These are phyloP conservation scores for Tylopilus balloui DNA, from an alignment of 768 basidiomycete species.

Conservation along the genomic window DNA sequence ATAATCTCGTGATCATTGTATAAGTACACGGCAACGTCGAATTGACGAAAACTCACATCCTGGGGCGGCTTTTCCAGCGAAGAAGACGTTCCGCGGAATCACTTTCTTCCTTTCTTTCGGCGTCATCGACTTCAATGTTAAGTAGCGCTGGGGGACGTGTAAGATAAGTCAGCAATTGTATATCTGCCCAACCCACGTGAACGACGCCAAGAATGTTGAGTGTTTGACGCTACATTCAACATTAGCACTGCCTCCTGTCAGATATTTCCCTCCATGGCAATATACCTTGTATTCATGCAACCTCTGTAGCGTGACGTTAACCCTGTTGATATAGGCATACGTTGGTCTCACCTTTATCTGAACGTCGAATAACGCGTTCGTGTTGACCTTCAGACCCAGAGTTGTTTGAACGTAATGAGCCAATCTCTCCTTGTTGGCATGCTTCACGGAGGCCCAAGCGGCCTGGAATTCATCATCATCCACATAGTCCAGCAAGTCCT, in stretches of 20 bases:
- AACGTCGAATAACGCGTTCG: slow-evolving; percentile 83
- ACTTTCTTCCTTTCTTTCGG: slow-evolving; percentile 78
- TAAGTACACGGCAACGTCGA: slow-evolving; percentile 4
- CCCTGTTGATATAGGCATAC: not conserved
- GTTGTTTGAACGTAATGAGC: slow-evolving; percentile 70
- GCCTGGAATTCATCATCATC: slow-evolving; percentile 73
- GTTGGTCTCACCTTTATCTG: slow-evolving; percentile 64
- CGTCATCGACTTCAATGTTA: slow-evolving; percentile 73
- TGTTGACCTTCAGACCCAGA: slow-evolving; percentile 67
- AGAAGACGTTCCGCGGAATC: slow-evolving; percentile 87
- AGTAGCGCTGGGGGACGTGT: slow-evolving; percentile 58
- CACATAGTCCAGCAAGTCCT: slow-evolving; percentile 66
- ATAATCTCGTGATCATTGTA: slow-evolving; percentile 50
- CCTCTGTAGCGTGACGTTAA: slow-evolving; percentile 44
- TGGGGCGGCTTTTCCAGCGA: slow-evolving; percentile 96
- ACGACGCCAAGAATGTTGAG: slow-evolving; percentile 91
- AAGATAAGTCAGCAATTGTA: not conserved
- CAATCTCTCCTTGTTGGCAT: slow-evolving; percentile 85
- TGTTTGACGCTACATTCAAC: slow-evolving; percentile 67
- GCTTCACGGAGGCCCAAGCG: slow-evolving; percentile 83
- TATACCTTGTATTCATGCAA: slow-evolving; percentile 88
- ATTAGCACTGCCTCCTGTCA: not conserved
- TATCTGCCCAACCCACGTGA: slow-evolving; percentile 49
- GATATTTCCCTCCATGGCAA: not conserved
- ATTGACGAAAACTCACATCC: slow-evolving; percentile 52